phyloP scores from a whole-genome alignment of 2,329 filamentous ascomycete genomes.

The Penicillium sp. region DNA sequence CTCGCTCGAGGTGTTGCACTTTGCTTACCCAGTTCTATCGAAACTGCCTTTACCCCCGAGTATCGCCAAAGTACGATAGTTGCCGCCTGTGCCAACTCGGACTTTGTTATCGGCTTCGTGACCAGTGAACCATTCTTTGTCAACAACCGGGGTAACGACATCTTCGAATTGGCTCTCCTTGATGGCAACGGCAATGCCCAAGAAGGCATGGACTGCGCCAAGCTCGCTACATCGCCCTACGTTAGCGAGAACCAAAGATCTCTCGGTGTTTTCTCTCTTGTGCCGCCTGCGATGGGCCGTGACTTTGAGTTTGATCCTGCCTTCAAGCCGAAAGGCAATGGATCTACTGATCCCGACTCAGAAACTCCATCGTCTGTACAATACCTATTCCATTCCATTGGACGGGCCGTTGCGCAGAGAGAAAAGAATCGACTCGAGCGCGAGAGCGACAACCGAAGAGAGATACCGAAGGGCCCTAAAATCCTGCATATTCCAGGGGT shows the following conservation, averaged over 20 bases:
- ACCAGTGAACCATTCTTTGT: slow-evolving; percentile 40
- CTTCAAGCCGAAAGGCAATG: slow-evolving; percentile 9
- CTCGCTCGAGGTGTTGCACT: slow-evolving; percentile 40
- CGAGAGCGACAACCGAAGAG: background rate
- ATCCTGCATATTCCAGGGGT: slow-evolving; percentile 22
- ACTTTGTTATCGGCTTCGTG: slow-evolving; percentile 44
- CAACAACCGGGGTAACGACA: slow-evolving; percentile 30
- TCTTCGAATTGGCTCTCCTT: slow-evolving; percentile 27
- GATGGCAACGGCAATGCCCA: slow-evolving; percentile 19
- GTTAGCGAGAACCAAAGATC: slow-evolving; percentile 17
- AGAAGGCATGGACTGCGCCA: slow-evolving; percentile 5
- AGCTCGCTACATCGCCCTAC: slow-evolving; percentile 17
- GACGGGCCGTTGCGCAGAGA: slow-evolving; percentile 16
- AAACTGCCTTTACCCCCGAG: slow-evolving; percentile 34
- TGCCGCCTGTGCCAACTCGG: slow-evolving; percentile 42
- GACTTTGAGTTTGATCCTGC: slow-evolving; percentile 18
- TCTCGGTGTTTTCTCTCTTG: slow-evolving; percentile 31
- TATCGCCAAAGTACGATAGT: slow-evolving; percentile 39
- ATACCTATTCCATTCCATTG: slow-evolving; percentile 12
- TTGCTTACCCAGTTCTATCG: slow-evolving; percentile 35
- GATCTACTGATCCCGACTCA: background rate
- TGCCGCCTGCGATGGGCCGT: slow-evolving; percentile 11
- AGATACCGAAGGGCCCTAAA: slow-evolving; percentile 8
- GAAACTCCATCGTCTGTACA: slow-evolving; percentile 13
- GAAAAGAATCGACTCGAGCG: slow-evolving; percentile 19